A percentile compares a stretch with the other conserved stretches of the same genome.
These are phyloP conservation scores for Arctostaphylos glauca DNA, from an alignment of 148 eudicot species.

Conservation along the genomic window DNA sequence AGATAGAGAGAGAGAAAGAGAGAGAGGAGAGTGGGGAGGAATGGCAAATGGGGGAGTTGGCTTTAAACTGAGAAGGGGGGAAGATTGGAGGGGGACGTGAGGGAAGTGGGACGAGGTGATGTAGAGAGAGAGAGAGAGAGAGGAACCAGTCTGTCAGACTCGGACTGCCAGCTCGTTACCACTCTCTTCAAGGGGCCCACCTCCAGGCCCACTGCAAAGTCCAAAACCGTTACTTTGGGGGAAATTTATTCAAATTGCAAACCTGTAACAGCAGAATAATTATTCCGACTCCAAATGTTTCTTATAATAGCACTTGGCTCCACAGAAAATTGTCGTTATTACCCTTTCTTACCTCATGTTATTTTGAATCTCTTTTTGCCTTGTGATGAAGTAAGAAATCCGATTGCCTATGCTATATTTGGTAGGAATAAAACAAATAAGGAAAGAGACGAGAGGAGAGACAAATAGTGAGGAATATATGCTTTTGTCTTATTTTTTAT, in stretches of 20 bases:
- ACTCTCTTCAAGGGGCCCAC: constrained; percentile 38
- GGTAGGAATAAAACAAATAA: neutral
- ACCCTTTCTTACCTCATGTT: neutral
- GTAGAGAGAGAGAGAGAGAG: neutral
- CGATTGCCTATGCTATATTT: too few species aligned
- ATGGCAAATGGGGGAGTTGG: constrained; percentile 19
- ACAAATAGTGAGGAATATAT: neutral
- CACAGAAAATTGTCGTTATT: neutral
- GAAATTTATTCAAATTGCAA: neutral
- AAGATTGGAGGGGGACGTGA: neutral
- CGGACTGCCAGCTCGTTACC: constrained; percentile 59
- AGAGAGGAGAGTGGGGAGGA: constrained; percentile 4
- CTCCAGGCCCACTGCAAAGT: neutral
- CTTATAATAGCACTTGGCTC: neutral
- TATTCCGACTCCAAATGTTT: neutral
- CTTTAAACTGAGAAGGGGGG: constrained; percentile 18
- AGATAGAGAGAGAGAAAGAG: constrained; percentile 9
- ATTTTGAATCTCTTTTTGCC: neutral
- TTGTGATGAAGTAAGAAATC: neutral
- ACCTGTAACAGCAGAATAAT: neutral
- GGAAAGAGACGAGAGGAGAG: too few species aligned
- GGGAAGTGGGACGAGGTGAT: constrained; percentile 7
- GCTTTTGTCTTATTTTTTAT: neutral
- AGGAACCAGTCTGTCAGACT: constrained; percentile 55
- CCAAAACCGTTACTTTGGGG: neutral